Conservation (phyloP, 495 filamentous ascomycete species). For the Lasiosphaeriaceae sp. region DNA sequence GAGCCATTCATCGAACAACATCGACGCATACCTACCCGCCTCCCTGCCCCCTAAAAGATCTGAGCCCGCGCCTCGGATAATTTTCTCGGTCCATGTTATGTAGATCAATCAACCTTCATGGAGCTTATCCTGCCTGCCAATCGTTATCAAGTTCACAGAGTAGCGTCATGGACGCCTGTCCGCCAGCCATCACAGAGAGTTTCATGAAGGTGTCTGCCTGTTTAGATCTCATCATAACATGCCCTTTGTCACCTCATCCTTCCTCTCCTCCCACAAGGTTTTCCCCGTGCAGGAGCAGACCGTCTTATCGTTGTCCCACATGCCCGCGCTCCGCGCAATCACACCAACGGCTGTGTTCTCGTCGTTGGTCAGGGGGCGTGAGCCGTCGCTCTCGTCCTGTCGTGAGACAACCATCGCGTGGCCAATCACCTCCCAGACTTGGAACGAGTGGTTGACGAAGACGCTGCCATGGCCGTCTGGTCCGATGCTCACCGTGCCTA, state of each 20-base stretch:
- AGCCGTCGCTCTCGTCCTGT: constrained; percentile 44
- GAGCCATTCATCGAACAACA: not conserved
- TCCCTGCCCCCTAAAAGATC: no score
- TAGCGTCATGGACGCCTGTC: no score
- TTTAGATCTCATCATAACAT: constrained; percentile 59
- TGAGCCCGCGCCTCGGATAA: no score
- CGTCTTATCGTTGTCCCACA: constrained; percentile 98
- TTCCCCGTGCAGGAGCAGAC: constrained; percentile 93
- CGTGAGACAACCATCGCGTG: constrained; percentile 79
- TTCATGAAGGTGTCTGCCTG: not conserved
- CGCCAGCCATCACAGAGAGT: no score
- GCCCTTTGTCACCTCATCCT: constrained; percentile 80
- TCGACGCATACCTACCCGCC: no score
- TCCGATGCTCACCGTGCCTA: constrained; percentile 73
- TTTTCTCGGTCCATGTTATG: no score
- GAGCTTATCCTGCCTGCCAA: constrained; percentile 7
- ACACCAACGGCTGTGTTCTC: constrained; percentile 84
- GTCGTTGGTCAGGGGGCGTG: constrained; percentile 59
- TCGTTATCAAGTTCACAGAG: no score
- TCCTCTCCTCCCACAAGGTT: constrained; percentile 95
- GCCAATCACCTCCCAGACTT: constrained; percentile 94
- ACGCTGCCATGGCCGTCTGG: constrained; percentile 64
- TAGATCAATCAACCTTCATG: not conserved
- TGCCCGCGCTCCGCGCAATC: constrained; percentile 87
- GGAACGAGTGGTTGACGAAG: constrained; percentile 74